Evolutionary conservation across 257 asterid genomes (phyloP), one percentile per base, ranked within the genome.

Genomic region (Cinchona pubescens): DNA sequence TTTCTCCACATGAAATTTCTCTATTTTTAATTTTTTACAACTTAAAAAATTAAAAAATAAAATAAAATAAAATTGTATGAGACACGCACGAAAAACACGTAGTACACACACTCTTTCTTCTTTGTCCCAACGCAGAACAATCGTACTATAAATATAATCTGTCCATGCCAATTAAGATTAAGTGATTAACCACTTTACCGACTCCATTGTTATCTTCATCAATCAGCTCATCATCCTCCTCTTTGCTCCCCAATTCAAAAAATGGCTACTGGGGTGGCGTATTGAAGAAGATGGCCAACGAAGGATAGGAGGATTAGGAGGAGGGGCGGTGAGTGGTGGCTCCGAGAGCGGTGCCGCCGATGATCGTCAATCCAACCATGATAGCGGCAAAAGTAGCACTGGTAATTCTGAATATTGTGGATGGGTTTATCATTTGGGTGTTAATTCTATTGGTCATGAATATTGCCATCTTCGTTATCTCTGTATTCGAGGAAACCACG

Each of bases 351-450:
- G 85, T 64, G 80, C 83, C 29, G 89, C n/a, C n/a, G n/a, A 82
- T 14, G 91, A 82, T 58, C 80, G 58, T 68, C 69, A 49, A 76
- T 45, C 79, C n/a, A 67, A 27, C 30, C 21, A 27, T 2, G 75
- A 78, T 9, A 83, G 83, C 83, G 35, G 55, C 76, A 73, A 78
- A 71, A 51, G 65, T 63, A 67, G 48, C 30, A 62, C 78, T 67
- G 87, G 84, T 71, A 74, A 77, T 78, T 80, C 84, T 58, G 93
- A 89, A 82, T 89, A 81, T 76, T 89, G 84, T 74, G 95, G 96
- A 3, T 91, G 95, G 95, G 90, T 91, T 43, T 91, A 87, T 79
- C 96, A 91, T 78, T 74, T 91, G 32, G 96, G 96, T 21, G 88
- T 86, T 34, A 91, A 87, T 81, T 85, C 91, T 60, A 85, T 91